These are phyloP conservation scores for Amanita muscaria DNA, from an alignment of 768 basidiomycete species.

Conservation along the genomic window DNA sequence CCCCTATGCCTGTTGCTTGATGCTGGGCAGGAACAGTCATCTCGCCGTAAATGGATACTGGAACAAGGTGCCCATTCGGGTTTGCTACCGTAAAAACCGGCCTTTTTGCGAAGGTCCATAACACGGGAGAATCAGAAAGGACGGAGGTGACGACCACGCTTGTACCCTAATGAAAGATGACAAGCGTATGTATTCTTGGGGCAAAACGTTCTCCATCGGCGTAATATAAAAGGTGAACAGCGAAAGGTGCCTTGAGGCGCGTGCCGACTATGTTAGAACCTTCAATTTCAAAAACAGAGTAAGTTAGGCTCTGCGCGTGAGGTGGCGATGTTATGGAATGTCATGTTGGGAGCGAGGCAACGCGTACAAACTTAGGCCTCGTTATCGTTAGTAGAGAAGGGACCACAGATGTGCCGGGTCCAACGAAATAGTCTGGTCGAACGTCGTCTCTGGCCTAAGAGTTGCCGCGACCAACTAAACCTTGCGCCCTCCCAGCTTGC, in stretches of 20 bases:
- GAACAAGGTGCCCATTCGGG: slow-evolving; percentile 86
- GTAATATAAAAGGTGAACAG: slow-evolving; percentile 82
- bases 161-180: slow-evolving; percentile 53
- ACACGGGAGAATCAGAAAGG: slow-evolving; percentile 93
- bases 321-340: slow-evolving; percentile 81
- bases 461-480: slow-evolving; percentile 95
- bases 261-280: slow-evolving; percentile 81
- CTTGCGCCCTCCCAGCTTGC: slow-evolving; percentile 67
- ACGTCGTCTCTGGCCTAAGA: slow-evolving; percentile 96
- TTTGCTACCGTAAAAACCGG: slow-evolving; percentile 92
- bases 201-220: slow-evolving; percentile 97
- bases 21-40: slow-evolving; percentile 81
- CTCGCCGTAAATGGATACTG: slow-evolving; percentile 90
- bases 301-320: slow-evolving; percentile 65
- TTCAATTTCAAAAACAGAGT: slow-evolving; percentile 66
- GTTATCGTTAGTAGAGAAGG: slow-evolving; percentile 80
- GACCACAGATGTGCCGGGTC: slow-evolving; percentile 83
- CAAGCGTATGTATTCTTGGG: slow-evolving; percentile 47
- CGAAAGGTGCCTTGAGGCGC: slow-evolving; percentile 81
- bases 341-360: slow-evolving; percentile 94
- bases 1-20: no score
- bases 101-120: slow-evolving; percentile 89
- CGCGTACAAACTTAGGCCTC: slow-evolving; percentile 86
- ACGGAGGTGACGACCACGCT: slow-evolving; percentile 98
- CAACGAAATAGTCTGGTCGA: slow-evolving; percentile 98